Base-by-base conservation (phyloP, 768 basidiomycete genomes). In the Amylocystis lapponica region DNA sequence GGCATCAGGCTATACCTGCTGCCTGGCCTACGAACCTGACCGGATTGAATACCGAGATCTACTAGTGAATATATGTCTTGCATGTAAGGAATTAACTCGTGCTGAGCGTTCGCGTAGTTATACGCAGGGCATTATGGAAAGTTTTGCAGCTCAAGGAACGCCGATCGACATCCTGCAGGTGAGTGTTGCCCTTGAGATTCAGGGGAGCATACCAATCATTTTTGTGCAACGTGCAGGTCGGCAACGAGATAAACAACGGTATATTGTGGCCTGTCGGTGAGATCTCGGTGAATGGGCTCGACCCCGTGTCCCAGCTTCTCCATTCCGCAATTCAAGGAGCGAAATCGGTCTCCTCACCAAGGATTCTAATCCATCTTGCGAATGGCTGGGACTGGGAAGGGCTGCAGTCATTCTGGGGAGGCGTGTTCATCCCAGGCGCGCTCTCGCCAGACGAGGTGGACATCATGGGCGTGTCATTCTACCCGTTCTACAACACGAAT, bases 201-300 rank as follows among this genome's bases (percentile, higher is more conserved):
- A 33, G 21, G 32, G 17, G 11, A 13, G n/a, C n/a, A n/a, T n/a
- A n/a, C n/a, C n/a, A n/a, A n/a, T n/a, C n/a, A n/a, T n/a, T n/a
- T n/a, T n/a, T n/a, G n/a, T n/a, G n/a, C n/a, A n/a, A n/a, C 26
- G 19, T 9, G 27, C 44, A 77, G 71, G 70, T 80, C 43, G 79
- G 79, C 9, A 81, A 83, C 49, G 79, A 83, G 58, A 81, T 83
- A 53, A 81, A 79, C 61, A 67, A 75, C 47, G 79, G 80, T 13
- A 61, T 83, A 25, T 68, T 81, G 17, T 81, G 78, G 78, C 80
- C 80, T 10, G 66, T 69, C 21, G 79, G 78, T 31, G 61, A 65
- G 25, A 77, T 77, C 42, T 78, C 76, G 11, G 64, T 62, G 25
- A 72, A 69, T 34, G 76, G 77, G 17, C 76, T 71, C 48, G 67